Conservation (phyloP, 1,284 basidiomycete species). For the Moniliophthora roreri region DNA sequence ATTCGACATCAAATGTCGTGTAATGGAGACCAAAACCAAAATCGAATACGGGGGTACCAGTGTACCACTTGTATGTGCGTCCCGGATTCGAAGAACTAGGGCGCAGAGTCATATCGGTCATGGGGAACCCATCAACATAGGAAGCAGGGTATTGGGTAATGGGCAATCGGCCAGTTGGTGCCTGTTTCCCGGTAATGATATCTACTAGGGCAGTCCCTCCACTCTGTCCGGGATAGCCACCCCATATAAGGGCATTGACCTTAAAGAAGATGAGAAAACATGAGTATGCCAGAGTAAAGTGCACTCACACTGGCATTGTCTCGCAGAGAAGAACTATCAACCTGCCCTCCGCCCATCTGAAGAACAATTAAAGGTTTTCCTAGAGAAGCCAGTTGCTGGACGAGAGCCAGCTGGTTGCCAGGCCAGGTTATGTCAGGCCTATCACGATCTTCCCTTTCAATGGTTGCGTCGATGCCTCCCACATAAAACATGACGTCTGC, state of each 20-base stretch:
- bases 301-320: conserved; percentile 38
- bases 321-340: conserved; percentile 48
- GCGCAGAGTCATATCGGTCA: conserved; percentile 59
- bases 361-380: conserved; percentile 52
- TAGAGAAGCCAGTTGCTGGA: conserved; percentile 40
- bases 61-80: conserved; percentile 60
- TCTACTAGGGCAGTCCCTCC: conserved; percentile 52
- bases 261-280: conserved; percentile 17
- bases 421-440: conserved; percentile 53
- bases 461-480: conserved; percentile 52
- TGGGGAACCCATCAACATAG: conserved; percentile 46
- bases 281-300: neutral
- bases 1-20: conserved; percentile 46
- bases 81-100: conserved; percentile 48
- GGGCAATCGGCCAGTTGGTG: conserved; percentile 54
- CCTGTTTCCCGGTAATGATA: conserved; percentile 46
- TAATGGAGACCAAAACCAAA: conserved; percentile 56
- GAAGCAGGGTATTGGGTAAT: conserved; percentile 54
- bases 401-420: conserved; percentile 51
- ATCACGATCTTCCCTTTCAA: conserved; percentile 54
- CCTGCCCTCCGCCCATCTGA: conserved; percentile 58
- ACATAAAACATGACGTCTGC: conserved; percentile 60
- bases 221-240: conserved; percentile 54
- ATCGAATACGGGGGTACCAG: conserved; percentile 45
- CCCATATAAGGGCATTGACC: conserved; percentile 57